These are phyloP conservation scores for Alternaria sp. DNA, from an alignment of 2,329 filamentous ascomycete species.

Conservation along the genomic window DNA sequence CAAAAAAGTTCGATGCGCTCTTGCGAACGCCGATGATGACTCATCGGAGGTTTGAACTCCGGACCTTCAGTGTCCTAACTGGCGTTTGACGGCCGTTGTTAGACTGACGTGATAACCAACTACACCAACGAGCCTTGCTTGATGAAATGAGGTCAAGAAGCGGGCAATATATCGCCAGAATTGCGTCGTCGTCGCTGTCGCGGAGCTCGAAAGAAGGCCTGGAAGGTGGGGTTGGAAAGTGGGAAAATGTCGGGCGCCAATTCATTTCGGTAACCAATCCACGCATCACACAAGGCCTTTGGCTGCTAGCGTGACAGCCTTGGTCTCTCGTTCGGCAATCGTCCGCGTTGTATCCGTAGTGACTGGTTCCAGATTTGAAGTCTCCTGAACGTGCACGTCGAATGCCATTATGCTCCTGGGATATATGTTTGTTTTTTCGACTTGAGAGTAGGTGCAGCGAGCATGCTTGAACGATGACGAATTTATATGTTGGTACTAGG, in stretches of 20 bases:
- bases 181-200: not conserved
- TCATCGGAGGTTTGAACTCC: constrained; percentile 19
- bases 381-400: not conserved
- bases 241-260: not conserved
- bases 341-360: no score
- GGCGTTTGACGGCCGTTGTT: constrained; percentile 34
- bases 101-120: constrained; percentile 58
- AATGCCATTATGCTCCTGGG: no score
- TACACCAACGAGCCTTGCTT: constrained; percentile 49
- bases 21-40: constrained; percentile 1
- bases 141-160: not conserved
- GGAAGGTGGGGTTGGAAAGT: not conserved
- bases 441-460: not conserved
- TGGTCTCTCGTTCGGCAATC: no score
- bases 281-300: not conserved
- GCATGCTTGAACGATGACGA: not conserved
- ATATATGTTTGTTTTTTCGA: no score
- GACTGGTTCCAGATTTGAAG: not conserved
- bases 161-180: fast-evolving
- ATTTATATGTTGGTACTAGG: not conserved
- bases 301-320: not conserved
- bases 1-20: not conserved
- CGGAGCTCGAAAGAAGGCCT: not conserved
- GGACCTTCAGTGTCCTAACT: constrained; percentile 17
- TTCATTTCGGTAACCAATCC: not conserved